Evolutionary conservation across 1,139 yeast species (phyloP), one percentile per base, ranked within the genome.

Genomic region (Saccharomyces hybrid): DNA sequence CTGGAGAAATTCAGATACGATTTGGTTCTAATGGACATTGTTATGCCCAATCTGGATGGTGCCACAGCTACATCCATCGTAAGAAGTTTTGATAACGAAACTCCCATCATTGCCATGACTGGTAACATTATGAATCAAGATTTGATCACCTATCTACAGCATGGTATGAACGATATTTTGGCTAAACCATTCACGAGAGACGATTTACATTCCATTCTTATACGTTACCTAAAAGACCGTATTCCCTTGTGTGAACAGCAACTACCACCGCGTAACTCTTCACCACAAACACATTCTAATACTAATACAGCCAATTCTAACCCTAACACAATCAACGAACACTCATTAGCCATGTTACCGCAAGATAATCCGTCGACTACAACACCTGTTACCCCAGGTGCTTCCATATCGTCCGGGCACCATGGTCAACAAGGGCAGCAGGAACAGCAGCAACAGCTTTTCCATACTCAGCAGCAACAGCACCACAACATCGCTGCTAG

Each of bases 101-200:
- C 96, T 0, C 97, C 97, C 5, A 88, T 91, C 59, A 86, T 90
- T 59, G 96, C 96, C 48, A 89, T 91, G 96, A 89, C 97, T 2
- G 95, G 96, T 44, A 88, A 88, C 64, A 86, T 88, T 56, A 86
- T 86, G 63, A 88, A 85, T 61, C 83, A 85, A 61, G 96, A 88
- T 70, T 75, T 88, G 56, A 86, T 86, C 50, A 85, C 88, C 1
- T 90, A 89, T 68, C 75, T 87, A 57, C 87, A 86, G 61, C 90
- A 88, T 66, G 97, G 97, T 3, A 88, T 91, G 90, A 85, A 88
- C 54, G 97, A 89, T 70, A 87, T 90, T 51, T 74, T 91, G 62
- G 95, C 96, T 1, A 90, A 90, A 69, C 98, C 98, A 0, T 91
- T 91, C 68, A 86, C 95, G 4, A 88, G 86, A 66, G 90, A 84